Evolutionary conservation across 352 stramenopile species (phyloP).

Genomic region (Phytopythium vexans): DNA sequence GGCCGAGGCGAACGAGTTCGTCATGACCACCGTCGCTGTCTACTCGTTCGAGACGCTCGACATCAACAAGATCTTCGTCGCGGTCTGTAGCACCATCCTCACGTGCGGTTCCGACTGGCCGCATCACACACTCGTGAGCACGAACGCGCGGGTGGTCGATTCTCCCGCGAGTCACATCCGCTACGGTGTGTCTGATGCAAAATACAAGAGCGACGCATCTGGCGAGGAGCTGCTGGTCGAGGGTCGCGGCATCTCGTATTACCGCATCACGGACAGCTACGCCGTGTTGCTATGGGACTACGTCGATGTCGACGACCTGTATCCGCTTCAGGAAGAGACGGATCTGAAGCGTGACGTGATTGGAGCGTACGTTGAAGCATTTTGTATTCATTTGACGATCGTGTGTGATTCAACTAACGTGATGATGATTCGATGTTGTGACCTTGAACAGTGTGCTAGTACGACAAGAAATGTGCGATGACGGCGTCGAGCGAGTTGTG

Average conservation of each 20-base stretch:
- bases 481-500: slow-evolving; percentile 16
- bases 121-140: slow-evolving; percentile 20
- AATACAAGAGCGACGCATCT: slow-evolving; percentile 12
- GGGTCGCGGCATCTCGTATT: slow-evolving; percentile 22
- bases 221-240: slow-evolving; percentile 19
- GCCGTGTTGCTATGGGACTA: slow-evolving; percentile 41
- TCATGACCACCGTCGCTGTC: slow-evolving; percentile 30
- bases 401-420: slow-evolving; percentile 1
- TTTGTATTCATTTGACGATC: not conserved
- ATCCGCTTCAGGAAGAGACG: slow-evolving; percentile 16
- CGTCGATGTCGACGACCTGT: slow-evolving; percentile 35
- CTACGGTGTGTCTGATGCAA: slow-evolving; percentile 22
- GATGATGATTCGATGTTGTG: not conserved
- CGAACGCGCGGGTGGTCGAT: slow-evolving; percentile 17
- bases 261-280: slow-evolving; percentile 19
- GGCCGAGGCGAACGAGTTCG: slow-evolving; percentile 15
- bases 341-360: slow-evolving; percentile 27
- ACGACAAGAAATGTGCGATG: slow-evolving; percentile 10
- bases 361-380: slow-evolving; percentile 27
- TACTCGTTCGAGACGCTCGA: slow-evolving; percentile 30
- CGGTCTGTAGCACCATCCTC: slow-evolving; percentile 19
- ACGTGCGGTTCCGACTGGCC: slow-evolving; percentile 23
- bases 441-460: slow-evolving; percentile 3
- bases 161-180: slow-evolving; percentile 15
- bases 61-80: slow-evolving; percentile 18